Base-by-base conservation (phyloP, 2,329 filamentous ascomycete genomes). In the Chalaropsis thielavioides region DNA sequence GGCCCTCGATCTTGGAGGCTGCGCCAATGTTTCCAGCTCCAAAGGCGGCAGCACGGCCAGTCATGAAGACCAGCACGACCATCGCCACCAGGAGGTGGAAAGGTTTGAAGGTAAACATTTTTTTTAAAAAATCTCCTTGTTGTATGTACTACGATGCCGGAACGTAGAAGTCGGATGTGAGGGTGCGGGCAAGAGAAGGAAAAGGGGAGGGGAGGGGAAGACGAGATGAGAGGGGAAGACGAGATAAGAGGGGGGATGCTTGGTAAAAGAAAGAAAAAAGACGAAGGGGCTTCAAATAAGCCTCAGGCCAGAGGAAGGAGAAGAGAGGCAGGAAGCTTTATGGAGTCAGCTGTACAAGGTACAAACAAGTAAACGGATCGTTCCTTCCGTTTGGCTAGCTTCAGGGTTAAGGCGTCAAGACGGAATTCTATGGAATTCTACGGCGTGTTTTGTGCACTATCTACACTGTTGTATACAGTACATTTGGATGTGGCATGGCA, bases 21-120 rank as follows among this genome's bases (percentile, higher is more conserved):
- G 87, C 85, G 51, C 88, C 89, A 73, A 95, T 94, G 75, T 95
- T 95, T 68, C 91, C 91, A 71, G 90, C 90, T 69, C 90, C 90
- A 72, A 95, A 95, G 64, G 89, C 90, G 69, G 87, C 79, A 43
- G 83, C 82, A 19, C 88, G 88, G 67, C 80, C 80, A 64, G 86
- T 83, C 71, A 90, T 83, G 69, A 83, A 76, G 70, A 91, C 78
- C 69, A 92, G 76, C 69, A 90, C 72, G 64, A 82, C 74, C 69
- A 86, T 71, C 71, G 79, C 81, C 74, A 84, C 72, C 67, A 84
- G 71, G 70, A 82, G 74, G 71, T 78, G 76, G 70, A 77, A 76
- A 63, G 76, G 76, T 72, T 77, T 80, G 69, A 77, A 71, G 68
- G 75, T 74, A 70, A 78, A 74, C 82, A 84, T 84, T 68, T n/a